Evolutionary conservation across 202 grass and related monocot species (phyloP), one percentile per base, ranked within the genome.

Genomic region (Eragrostis tef): DNA sequence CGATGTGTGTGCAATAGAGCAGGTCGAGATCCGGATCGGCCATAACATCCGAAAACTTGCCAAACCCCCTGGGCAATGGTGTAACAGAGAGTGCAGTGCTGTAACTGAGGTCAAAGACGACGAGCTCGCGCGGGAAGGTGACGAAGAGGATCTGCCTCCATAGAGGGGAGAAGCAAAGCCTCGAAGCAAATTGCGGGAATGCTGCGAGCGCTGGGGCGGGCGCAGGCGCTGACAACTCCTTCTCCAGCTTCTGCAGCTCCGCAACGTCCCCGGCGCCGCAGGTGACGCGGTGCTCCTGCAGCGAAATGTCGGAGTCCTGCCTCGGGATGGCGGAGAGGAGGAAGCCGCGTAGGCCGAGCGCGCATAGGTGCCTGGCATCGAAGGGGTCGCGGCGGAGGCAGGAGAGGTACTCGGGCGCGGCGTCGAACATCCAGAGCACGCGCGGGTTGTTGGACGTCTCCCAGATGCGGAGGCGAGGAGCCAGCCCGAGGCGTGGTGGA

Each of bases 351-450:
- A 98, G 90, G 36, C 95, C 91, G 22, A 98, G 82, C 11, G 90
- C 81, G 57, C 92, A 94, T 75, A 94, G 93, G 70, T 98, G 92
- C 42, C 95, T 74, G 3, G 75, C 82, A 39, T 98, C 95, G 74
- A 98, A 98, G 1, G 95, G 92, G 70, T 98, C 90, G 42, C 92
- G 86, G 56, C 88, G 88, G 83, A 98, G 56, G 85, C 92, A 94
- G 67, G 89, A 94, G 76, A 98, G 84, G 78, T 93, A 98, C 88
- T 98, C 95, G 4, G 92, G 95, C 6, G 95, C 74, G 4, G 95
- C 84, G 64, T 98, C 92, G 75, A 91, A 98, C 92, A 91, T 98
- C 92, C 92, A 98, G 36, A 98, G 85, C n/a, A 93, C 88, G 41
- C 88, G 87, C 6, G 77, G 86, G 54, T 68, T 88, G 74, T 67